phyloP scores from a whole-genome alignment of 2,329 filamentous ascomycete species.

The Cercospora citrullina region DNA sequence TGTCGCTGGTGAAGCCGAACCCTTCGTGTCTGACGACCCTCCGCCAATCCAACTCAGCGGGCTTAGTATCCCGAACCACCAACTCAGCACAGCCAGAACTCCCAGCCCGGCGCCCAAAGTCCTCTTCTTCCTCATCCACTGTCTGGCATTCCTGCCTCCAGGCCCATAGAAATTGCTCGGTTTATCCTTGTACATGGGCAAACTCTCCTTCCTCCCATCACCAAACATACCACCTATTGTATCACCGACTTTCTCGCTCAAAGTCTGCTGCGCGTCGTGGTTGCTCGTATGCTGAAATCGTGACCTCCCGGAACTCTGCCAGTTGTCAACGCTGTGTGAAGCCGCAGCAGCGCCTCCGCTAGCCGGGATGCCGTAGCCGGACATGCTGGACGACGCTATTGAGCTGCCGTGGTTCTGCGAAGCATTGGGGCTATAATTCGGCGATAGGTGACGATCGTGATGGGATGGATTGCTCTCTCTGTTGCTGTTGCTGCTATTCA shows the following conservation, averaged over 20 bases:
- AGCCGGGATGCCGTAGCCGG: constrained; percentile 27
- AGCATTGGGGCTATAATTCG: constrained; percentile 6
- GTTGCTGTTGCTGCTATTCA: constrained; percentile 18
- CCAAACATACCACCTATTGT: constrained; percentile 67
- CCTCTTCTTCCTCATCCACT: constrained; percentile 58
- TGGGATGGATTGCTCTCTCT: neutral
- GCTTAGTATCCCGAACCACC: constrained; percentile 67
- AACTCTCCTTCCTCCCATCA: constrained; percentile 52
- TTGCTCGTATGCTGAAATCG: constrained; percentile 23
- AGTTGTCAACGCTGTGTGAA: constrained; percentile 20
- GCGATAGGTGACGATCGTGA: constrained; percentile 5
- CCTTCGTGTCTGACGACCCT: constrained; percentile 10
- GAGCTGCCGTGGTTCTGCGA: neutral
- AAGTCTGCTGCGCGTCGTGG: constrained; percentile 35
- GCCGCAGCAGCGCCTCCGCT: constrained; percentile 16
- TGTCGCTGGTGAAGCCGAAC: neutral
- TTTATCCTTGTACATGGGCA: constrained; percentile 99
- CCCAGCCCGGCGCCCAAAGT: constrained; percentile 56
- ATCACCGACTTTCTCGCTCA: constrained; percentile 54
- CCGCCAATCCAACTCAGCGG: constrained; percentile 31
- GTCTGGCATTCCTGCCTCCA: constrained; percentile 48
- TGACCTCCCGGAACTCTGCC: constrained; percentile 24
- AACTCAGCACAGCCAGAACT: constrained; percentile 59
- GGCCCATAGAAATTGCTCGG: constrained; percentile 72
- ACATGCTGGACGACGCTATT: constrained; percentile 23